Conservation (phyloP, 148 eudicot genomes). For the Agrostemma githago region DNA sequence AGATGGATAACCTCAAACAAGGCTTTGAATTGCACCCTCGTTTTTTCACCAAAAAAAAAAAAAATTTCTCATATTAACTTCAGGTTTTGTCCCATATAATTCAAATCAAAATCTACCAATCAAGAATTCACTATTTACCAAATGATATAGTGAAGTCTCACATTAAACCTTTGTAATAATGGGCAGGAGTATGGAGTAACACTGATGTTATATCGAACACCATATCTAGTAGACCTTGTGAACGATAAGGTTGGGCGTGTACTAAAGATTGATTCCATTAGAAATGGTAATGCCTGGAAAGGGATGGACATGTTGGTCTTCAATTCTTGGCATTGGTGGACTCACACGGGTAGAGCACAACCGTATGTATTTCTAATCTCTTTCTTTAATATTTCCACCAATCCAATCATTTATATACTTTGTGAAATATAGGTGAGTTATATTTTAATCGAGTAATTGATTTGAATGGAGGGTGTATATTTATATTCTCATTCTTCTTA, state of each 20-base stretch:
- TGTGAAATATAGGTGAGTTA: too few relatives aligned
- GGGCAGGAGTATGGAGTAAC: slow-evolving; percentile 60
- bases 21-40: too few relatives aligned
- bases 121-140: not conserved
- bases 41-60: too few relatives aligned
- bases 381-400: not conserved
- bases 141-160: not conserved
- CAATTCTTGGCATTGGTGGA: slow-evolving; percentile 94
- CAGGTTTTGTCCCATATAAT: too few relatives aligned
- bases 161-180: not conserved
- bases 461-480: too few relatives aligned
- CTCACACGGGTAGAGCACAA: slow-evolving; percentile 55
- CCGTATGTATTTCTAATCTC: slow-evolving; percentile 40
- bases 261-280: slow-evolving; percentile 61
- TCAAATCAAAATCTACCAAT: too few relatives aligned
- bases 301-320: slow-evolving; percentile 78
- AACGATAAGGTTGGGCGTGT: slow-evolving; percentile 43
- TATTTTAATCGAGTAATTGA: too few relatives aligned
- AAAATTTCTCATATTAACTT: too few relatives aligned
- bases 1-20: too few relatives aligned
- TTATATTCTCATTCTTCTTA: too few relatives aligned
- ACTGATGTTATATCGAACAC: slow-evolving; percentile 49
- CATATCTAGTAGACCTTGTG: slow-evolving; percentile 61
- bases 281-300: slow-evolving; percentile 51
- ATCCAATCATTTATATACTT: not conserved